Percentiles rank a stretch among this genome's conserved stretches.
Evolutionary conservation across 2,329 filamentous ascomycete species (phyloP).

Genomic region (Lecanicillium sp.): DNA sequence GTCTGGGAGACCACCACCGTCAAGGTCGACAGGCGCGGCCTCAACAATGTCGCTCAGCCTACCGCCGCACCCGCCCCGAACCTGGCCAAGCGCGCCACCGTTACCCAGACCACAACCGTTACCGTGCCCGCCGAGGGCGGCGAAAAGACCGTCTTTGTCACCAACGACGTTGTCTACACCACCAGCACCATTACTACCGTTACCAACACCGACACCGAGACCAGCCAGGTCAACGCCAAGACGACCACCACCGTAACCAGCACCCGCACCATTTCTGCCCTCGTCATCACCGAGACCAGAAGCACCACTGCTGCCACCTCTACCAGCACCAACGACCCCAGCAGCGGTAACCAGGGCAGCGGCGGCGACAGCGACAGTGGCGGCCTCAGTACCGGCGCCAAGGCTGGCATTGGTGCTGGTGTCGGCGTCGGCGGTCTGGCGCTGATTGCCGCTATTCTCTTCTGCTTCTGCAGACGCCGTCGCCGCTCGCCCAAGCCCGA

Average conservation of each 20-base stretch:
- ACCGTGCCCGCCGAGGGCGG: constrained; percentile 20
- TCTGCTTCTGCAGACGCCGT: constrained; percentile 27
- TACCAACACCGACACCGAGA: constrained; percentile 29
- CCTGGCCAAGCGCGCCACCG: constrained; percentile 30
- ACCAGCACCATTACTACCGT: constrained; percentile 23
- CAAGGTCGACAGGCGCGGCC: constrained; percentile 28
- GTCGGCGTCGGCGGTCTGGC: constrained; percentile 31
- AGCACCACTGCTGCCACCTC: constrained; percentile 23
- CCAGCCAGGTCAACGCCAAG: constrained; percentile 28
- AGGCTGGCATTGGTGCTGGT: constrained; percentile 39
- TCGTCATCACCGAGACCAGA: constrained; percentile 25
- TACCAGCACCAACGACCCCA: background rate
- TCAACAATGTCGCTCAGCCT: constrained; percentile 21
- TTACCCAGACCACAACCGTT: constrained; percentile 28
- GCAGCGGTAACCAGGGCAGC: constrained; percentile 11
- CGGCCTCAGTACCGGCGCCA: constrained; percentile 36
- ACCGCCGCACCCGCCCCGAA: constrained; percentile 19
- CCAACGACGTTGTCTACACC: constrained; percentile 28
- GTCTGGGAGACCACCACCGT: constrained; percentile 30
- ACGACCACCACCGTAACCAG: constrained; percentile 34
- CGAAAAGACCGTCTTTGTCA: constrained; percentile 23
- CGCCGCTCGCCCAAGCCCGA: constrained; percentile 26
- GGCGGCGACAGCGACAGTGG: constrained; percentile 16
- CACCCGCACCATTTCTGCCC: constrained; percentile 22
- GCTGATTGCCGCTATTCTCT: constrained; percentile 25